phyloP scores from a whole-genome alignment of 352 stramenopile genomes.

The Globisporangium viniferum region DNA sequence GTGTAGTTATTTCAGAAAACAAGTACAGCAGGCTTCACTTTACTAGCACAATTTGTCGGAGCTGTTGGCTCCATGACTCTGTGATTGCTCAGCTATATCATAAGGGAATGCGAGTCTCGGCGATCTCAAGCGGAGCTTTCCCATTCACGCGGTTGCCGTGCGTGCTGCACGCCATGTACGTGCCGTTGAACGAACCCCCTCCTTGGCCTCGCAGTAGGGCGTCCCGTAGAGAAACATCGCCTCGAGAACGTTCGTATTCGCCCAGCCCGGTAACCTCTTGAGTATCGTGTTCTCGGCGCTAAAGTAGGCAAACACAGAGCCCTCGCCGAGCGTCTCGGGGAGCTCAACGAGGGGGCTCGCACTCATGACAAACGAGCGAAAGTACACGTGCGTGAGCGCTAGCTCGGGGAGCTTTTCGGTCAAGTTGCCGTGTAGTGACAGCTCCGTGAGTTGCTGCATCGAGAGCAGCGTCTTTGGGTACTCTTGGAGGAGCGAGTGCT shows the following conservation, averaged over 20 bases:
- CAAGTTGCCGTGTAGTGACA: background rate
- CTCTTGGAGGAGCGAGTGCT: constrained; percentile 15
- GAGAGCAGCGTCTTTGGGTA: constrained; percentile 3
- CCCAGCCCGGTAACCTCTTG: constrained; percentile 2
- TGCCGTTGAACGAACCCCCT: background rate
- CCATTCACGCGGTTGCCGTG: background rate
- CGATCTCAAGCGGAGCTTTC: background rate
- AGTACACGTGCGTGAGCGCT: background rate
- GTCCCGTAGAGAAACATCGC: background rate
- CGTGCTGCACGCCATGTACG: background rate
- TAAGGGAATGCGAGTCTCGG: background rate
- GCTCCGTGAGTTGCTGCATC: background rate
- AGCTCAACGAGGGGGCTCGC: constrained; percentile 1
- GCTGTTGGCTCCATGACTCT: too few relatives aligned
- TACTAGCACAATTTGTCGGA: too few relatives aligned
- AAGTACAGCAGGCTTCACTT: too few relatives aligned
- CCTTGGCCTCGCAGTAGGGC: background rate
- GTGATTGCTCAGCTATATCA: too few relatives aligned
- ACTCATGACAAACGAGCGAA: background rate
- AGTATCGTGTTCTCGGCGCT: background rate
- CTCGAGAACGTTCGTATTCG: background rate
- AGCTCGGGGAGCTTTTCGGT: background rate
- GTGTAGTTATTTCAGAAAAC: too few relatives aligned
- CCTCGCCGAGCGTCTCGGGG: background rate
- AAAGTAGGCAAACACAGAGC: background rate